phyloP scores from a whole-genome alignment of 306 rosid species.

The Parietaria judaica region DNA sequence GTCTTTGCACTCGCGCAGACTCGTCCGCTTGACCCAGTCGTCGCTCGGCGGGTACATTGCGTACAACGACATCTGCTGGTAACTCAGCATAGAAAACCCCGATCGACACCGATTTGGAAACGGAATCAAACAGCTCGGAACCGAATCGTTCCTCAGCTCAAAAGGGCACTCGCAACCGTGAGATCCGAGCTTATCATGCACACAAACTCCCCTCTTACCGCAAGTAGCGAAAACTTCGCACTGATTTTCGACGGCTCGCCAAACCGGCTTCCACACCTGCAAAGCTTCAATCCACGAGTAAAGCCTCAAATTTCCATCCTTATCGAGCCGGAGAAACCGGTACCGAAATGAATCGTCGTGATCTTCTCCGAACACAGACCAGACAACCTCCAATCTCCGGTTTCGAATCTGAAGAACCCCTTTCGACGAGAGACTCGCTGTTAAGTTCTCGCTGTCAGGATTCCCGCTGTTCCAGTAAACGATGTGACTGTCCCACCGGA shows the following conservation, averaged over 20 bases:
- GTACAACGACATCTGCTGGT: constrained; percentile 37
- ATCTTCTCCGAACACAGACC: constrained; percentile 78
- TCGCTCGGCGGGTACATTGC: constrained; percentile 58
- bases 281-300: constrained; percentile 59
- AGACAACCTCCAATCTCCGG: constrained; percentile 31
- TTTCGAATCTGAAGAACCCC: constrained; percentile 64
- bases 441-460: constrained; percentile 40
- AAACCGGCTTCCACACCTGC: constrained; percentile 58
- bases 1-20: constrained; percentile 45
- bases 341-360: constrained; percentile 47
- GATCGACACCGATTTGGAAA: constrained; percentile 33
- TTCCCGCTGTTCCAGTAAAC: constrained; percentile 58
- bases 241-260: constrained; percentile 85
- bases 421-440: constrained; percentile 37
- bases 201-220: constrained; percentile 54
- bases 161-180: constrained; percentile 57
- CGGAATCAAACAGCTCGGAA: constrained; percentile 40
- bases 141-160: constrained; percentile 23
- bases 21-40: constrained; percentile 31
- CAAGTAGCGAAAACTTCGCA: constrained; percentile 79
- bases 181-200: constrained; percentile 35
- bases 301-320: constrained; percentile 71
- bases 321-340: constrained; percentile 65
- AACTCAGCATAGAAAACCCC: constrained; percentile 29
- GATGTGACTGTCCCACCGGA: constrained; percentile 56